Conservation (phyloP, 352 stramenopile genomes). For the Phytophthora cryptogea region DNA sequence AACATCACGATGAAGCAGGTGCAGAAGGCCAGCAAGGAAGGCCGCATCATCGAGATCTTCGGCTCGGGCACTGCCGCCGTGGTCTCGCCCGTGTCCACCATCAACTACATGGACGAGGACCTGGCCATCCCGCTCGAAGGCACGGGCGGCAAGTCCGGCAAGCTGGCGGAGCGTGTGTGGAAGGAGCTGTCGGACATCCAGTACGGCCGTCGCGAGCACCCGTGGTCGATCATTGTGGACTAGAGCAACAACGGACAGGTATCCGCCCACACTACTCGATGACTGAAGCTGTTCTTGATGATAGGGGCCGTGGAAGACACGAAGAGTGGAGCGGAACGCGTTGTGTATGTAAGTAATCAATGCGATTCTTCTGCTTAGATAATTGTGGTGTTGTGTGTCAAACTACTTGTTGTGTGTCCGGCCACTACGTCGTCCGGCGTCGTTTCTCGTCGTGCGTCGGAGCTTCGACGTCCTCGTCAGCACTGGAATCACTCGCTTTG, state of each 20-base stretch:
- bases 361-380: conserved; percentile 28
- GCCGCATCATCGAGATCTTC: conserved; percentile 94
- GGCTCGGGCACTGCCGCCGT: conserved; percentile 96
- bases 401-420: not conserved
- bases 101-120: conserved; percentile 94
- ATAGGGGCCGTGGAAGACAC: conserved; percentile 13
- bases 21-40: conserved; percentile 89
- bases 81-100: conserved; percentile 93
- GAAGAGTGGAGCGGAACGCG: conserved; percentile 4
- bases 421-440: conserved; percentile 9
- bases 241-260: conserved; percentile 17
- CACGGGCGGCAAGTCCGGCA: conserved; percentile 80
- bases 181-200: conserved; percentile 92
- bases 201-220: conserved; percentile 58
- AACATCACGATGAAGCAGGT: conserved; percentile 96
- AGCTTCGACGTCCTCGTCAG: not conserved
- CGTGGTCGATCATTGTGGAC: conserved; percentile 58
- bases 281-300: conserved; percentile 4
- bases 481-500: not conserved
- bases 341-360: conserved; percentile 35
- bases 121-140: conserved; percentile 91
- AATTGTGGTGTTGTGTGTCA: conserved; percentile 3
- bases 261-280: conserved; percentile 1
- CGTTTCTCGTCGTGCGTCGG: not conserved
- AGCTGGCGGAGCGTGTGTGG: conserved; percentile 89